Evolutionary conservation across 306 rosid genomes (phyloP), one percentile per base, ranked within the genome.

Genomic region (Vigna trinervia): DNA sequence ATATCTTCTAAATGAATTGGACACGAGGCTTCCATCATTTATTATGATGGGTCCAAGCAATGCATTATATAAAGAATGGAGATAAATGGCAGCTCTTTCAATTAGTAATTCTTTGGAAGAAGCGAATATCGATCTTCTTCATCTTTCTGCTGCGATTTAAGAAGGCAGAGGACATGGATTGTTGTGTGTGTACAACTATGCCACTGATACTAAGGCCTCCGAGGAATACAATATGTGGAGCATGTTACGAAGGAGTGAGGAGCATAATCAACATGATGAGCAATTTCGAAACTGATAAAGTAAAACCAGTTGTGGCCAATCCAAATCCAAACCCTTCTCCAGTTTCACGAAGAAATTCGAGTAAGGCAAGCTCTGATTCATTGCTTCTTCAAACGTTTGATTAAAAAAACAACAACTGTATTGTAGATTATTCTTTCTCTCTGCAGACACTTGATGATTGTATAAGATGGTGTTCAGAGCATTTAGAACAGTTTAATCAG

Each of bases 161-260:
- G 67, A 46, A 62, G 68, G 20, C 83, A 56, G 47, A 84, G 78
- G 28, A 48, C 5, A 91, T 94, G 98, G 97, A 94, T 66, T 94
- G 98, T 80, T 81, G 82, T 43, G 84, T 94, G 3, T 94, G 98
- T 58, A 85, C 90, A 52, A 73, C 97, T 41, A 78, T 90, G 88
- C 98, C 98, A 0, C 54, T 76, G 14, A 87, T 86, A 19, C 51
- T 91, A 51, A 89, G 98, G 92, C 92, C 96, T 41, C 98, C 96
- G 1, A 89, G 98, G 83, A 94, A 92, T 38, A 85, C 93, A 39
- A 89, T 94, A 59, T 94, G 97, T 22, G 89, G 81, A 48, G 51
- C 89, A 15, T 94, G 97, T 74, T 90, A 81, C 60, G 97, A 90
- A 78, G 98, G 95, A 74, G 97, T 97, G 5, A 86, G 76, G 68